Conservation (phyloP, 768 basidiomycete genomes). For the Suillus brevipes region DNA sequence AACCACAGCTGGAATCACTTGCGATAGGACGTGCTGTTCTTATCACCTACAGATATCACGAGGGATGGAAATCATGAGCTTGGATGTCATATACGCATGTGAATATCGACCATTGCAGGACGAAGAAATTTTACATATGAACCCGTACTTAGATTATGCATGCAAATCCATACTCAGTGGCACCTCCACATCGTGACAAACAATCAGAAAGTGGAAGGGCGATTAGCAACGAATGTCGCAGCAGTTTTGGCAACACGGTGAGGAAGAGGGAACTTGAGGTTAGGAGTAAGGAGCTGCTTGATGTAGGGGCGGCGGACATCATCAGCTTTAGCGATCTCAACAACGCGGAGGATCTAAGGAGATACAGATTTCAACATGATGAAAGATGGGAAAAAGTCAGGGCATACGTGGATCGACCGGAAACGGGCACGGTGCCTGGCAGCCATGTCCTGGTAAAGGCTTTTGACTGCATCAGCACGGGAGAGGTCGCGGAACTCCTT, state of each 20-base stretch:
- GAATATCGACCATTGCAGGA: conserved; percentile 8
- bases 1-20: background rate
- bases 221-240: conserved; percentile 77
- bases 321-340: conserved; percentile 89
- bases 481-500: conserved; percentile 97
- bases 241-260: conserved; percentile 80
- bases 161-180: background rate
- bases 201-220: conserved; percentile 70
- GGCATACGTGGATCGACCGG: conserved; percentile 91
- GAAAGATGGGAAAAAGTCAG: conserved; percentile 5
- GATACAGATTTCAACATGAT: background rate
- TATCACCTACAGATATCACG: background rate
- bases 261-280: conserved; percentile 96
- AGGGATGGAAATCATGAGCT: background rate
- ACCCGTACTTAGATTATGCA: conserved; percentile 2
- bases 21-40: background rate
- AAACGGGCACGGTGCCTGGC: conserved; percentile 98
- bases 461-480: conserved; percentile 93
- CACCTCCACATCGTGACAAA: background rate
- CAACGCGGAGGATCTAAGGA: conserved; percentile 91
- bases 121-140: conserved; percentile 4
- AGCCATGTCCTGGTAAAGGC: conserved; percentile 99
- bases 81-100: conserved; percentile 4
- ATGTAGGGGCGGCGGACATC: conserved; percentile 97
- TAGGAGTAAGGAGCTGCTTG: conserved; percentile 88